Conservation (phyloP, 2,329 filamentous ascomycete species). For the Trichophyton verrucosum region DNA sequence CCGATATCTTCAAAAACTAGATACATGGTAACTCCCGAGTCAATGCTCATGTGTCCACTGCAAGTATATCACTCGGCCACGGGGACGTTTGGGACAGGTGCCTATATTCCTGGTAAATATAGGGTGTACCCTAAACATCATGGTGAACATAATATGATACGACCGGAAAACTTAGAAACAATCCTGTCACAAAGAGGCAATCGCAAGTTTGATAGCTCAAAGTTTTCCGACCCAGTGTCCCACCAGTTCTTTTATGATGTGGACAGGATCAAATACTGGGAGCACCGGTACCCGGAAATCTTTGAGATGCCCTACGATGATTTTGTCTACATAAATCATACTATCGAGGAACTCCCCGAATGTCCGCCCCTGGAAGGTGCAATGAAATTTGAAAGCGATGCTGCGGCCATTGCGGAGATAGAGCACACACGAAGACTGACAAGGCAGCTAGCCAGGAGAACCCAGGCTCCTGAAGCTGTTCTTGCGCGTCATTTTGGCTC, state of each 20-base stretch:
- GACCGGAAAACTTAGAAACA: conserved; percentile 19
- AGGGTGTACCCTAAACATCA: not conserved
- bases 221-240: conserved; percentile 17
- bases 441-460: not conserved
- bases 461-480: conserved; percentile 13
- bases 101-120: not conserved
- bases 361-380: conserved; percentile 21
- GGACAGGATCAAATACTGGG: conserved; percentile 28
- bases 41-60: conserved; percentile 27
- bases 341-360: conserved; percentile 22
- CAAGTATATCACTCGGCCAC: conserved; percentile 29
- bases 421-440: not conserved
- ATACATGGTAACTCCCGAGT: conserved; percentile 12
- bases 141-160: not conserved
- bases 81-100: conserved; percentile 36
- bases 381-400: conserved; percentile 23
- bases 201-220: conserved; percentile 12
- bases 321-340: conserved; percentile 29
- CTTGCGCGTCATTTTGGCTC: not conserved
- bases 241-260: conserved; percentile 21
- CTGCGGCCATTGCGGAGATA: not conserved
- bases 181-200: conserved; percentile 17
- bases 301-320: conserved; percentile 17
- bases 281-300: conserved; percentile 22
- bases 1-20: conserved; percentile 12